Base-by-base conservation (phyloP, 1,284 basidiomycete species). In the Sanghuangporus sanghuang region DNA sequence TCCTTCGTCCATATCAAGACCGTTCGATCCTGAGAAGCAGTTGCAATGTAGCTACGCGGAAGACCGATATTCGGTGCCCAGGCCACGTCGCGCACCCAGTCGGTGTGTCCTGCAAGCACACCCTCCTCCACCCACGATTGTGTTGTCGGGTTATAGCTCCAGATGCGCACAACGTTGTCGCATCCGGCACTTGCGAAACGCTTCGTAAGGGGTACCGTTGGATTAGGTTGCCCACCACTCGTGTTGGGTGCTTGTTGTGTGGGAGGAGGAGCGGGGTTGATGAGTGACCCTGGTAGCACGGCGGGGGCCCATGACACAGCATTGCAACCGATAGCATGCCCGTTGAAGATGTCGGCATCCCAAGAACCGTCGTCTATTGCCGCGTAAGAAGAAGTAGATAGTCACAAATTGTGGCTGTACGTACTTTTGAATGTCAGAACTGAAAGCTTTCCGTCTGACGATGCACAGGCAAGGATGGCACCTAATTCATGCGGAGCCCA, bases 401-500 rank as follows among this genome's bases (percentile, higher is more conserved):
- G 36, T 36, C 27, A 18, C 42, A 59, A 27, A 39, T 46, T 62
- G 35, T 7, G 23, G n/a, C 16, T 7, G 2, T n/a, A 81, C 86
- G 67, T 69, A 95, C 95, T 93, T 85, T 98, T 96, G 82, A 99
- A 99, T 6, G 92, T 94, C 65, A 99, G 80, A 32, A 99, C 95
- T 7, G 96, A 98, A 58, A 99, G 86, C 74, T 97, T 97, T 67
- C 96, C 96, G 73, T 99, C 96, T 2, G 95, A 97, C n/a, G 93
- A 96, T 1, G 96, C 96, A 72, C 96, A 99, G 1, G 95, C 96
- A 53, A 99, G 84, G 69, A 98, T 96, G 0, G 97, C 94, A 61
- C 97, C 96, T 12, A 98, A 85, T 74, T 98, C 96, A 70, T 97
- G 95, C 1, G 97, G 95, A 39, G 96, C 96, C 96, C 97, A 99